These are phyloP conservation scores for Amanita inopinata DNA, from an alignment of 768 basidiomycete genomes.

Conservation along the genomic window DNA sequence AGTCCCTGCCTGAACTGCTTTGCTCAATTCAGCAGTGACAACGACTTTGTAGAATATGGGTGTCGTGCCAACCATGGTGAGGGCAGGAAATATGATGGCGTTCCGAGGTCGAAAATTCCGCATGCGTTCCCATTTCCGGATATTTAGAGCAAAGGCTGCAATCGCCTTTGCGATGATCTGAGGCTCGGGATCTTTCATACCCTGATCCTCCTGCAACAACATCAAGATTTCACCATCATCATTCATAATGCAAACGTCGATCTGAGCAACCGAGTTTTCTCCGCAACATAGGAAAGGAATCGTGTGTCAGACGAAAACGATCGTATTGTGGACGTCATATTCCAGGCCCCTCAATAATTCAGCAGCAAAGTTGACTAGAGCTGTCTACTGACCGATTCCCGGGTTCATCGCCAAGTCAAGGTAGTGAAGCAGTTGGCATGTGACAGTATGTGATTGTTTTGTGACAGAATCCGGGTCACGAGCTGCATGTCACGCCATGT, in stretches of 20 bases:
- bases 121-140: constrained; percentile 12
- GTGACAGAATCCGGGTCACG: too few species aligned
- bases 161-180: constrained; percentile 22
- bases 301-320: constrained; percentile 13
- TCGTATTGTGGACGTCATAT: constrained; percentile 14
- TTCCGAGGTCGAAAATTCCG: constrained; percentile 13
- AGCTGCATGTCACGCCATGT: too few species aligned
- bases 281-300: constrained; percentile 18
- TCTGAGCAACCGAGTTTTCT: constrained; percentile 13
- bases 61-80: constrained; percentile 16
- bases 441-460: too few species aligned
- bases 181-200: constrained; percentile 19
- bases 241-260: constrained; percentile 17
- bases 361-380: constrained; percentile 17
- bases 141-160: constrained; percentile 19
- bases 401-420: constrained; percentile 16
- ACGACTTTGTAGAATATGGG: constrained; percentile 19
- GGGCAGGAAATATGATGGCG: constrained; percentile 13
- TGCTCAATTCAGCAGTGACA: constrained; percentile 15
- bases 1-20: constrained; percentile 14
- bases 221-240: constrained; percentile 16
- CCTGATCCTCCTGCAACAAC: constrained; percentile 16
- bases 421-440: constrained; percentile 14
- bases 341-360: constrained; percentile 13
- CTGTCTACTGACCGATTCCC: constrained; percentile 16